Evolutionary conservation across 768 basidiomycete species (phyloP), one percentile per base, ranked within the genome.

Genomic region (Trametes maxima): DNA sequence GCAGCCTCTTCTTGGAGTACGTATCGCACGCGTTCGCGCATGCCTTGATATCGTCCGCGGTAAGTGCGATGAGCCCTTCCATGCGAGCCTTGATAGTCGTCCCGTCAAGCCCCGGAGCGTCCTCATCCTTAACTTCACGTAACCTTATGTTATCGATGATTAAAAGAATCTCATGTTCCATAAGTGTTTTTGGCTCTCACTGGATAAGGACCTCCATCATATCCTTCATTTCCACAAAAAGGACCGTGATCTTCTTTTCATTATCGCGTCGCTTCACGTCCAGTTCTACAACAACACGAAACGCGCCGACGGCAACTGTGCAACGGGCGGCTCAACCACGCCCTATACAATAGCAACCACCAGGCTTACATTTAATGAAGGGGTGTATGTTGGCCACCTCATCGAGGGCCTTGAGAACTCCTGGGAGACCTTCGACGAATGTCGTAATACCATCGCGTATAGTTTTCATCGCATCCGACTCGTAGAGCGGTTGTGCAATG

Each of bases 221-320:
- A 43, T 82, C 76, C 60, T 75, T 77, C 82, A 85, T 85, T 60
- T 82, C 78, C 11, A 79, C 68, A 39, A 80, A 79, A 3, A 85
- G 71, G 3, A 75, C 70, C 1, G 78, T 59, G 12, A 84, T 75
- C 62, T 81, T 82, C 55, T 75, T 77, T 54, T 85, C 79, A 55
- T 85, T 85, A 24, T 82, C 81, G 22, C 79, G 72, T 24, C 82
- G 73, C 3, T 78, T 79, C 59, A 79, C 53, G 54, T 84, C 82
- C 36, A 85, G 71, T 14, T 78, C 76, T 22, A 82, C 74, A 5
- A 81, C 81, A 0, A 81, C 71, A 35, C 79, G 75, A 69, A 85
- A 85, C 0, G 83, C 82, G 45, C 77, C 67, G 16, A 84, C 79
- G 21, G 77, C 81, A 40, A 81, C 83, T 75, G 21, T 2, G 73